phyloP scores from a whole-genome alignment of 495 filamentous ascomycete genomes.

The Aspergillus cristatus region DNA sequence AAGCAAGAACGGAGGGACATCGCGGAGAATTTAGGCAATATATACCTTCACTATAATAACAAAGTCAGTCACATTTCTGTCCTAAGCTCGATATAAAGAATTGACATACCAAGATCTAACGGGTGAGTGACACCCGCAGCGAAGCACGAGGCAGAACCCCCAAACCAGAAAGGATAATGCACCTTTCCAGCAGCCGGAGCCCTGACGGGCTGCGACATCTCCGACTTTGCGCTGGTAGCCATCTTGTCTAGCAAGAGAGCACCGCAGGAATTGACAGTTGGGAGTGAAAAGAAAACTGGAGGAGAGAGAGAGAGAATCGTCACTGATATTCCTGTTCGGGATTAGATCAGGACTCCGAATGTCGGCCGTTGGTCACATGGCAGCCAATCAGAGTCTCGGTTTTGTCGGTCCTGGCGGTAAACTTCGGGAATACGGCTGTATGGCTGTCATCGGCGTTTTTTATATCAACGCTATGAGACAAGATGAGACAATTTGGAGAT shows the following conservation, averaged over 20 bases:
- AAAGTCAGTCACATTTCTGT: conserved; percentile 11
- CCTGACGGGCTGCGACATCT: conserved; percentile 22
- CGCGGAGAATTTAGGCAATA: neutral
- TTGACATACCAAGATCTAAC: conserved; percentile 54
- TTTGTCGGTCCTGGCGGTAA: conserved; percentile 11
- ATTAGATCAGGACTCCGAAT: conserved; percentile 33
- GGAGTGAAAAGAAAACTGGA: conserved; percentile 2
- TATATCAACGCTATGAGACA: too few species aligned
- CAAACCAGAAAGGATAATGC: conserved; percentile 88
- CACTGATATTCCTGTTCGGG: conserved; percentile 15
- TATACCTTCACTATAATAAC: conserved; percentile 41
- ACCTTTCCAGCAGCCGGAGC: conserved; percentile 32
- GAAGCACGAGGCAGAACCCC: conserved; percentile 82
- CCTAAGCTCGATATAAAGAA: conserved; percentile 2
- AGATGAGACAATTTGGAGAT: too few species aligned
- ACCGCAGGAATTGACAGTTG: too few species aligned
- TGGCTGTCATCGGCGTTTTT: neutral
- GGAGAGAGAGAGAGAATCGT: conserved; percentile 2
- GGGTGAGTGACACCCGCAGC: conserved; percentile 87
- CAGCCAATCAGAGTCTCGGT: conserved; percentile 33
- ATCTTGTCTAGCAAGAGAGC: conserved; percentile 22
- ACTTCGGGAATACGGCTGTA: conserved; percentile 12
- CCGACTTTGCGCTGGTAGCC: conserved; percentile 31
- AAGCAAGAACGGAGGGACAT: neutral
- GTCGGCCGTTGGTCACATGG: conserved; percentile 6